Evolutionary conservation across 805 yeast species (phyloP).

Genomic region (Kluyveromyces aestuarii): DNA sequence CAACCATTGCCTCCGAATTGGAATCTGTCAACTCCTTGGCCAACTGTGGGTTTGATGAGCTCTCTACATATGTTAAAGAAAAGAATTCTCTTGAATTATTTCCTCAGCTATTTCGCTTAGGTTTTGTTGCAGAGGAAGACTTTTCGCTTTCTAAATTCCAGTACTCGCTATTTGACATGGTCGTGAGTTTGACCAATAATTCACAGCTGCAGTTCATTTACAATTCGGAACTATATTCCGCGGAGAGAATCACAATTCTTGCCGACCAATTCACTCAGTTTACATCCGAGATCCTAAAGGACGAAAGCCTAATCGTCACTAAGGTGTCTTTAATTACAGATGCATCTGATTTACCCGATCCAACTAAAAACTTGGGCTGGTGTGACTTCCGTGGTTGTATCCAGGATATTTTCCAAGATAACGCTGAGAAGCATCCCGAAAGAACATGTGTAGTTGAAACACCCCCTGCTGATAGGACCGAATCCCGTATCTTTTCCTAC

Average conservation of each 20-base stretch:
- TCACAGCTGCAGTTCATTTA: constrained; percentile 32
- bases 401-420: constrained; percentile 87
- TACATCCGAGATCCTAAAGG: constrained; percentile 28
- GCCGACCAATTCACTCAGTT: constrained; percentile 66
- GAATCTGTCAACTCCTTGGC: constrained; percentile 24
- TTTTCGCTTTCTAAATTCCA: constrained; percentile 28
- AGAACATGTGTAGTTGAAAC: constrained; percentile 92
- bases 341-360: constrained; percentile 79
- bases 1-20: constrained; percentile 33
- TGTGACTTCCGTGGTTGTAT: constrained; percentile 86
- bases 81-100: constrained; percentile 42
- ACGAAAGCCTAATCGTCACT: constrained; percentile 41
- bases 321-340: constrained; percentile 58
- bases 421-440: constrained; percentile 78
- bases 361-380: constrained; percentile 84
- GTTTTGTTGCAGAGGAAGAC: constrained; percentile 35
- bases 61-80: constrained; percentile 43
- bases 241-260: constrained; percentile 57
- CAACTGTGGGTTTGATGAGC: constrained; percentile 41
- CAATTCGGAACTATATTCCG: constrained; percentile 67
- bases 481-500: constrained; percentile 71
- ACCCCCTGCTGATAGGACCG: constrained; percentile 42
- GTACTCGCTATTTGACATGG: constrained; percentile 37
- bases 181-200: constrained; percentile 25
- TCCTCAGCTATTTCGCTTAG: constrained; percentile 52